Percentiles rank a stretch among this genome's conserved stretches.
phyloP scores from a whole-genome alignment of 2,329 filamentous ascomycete genomes.

The Talaromyces sp. region DNA sequence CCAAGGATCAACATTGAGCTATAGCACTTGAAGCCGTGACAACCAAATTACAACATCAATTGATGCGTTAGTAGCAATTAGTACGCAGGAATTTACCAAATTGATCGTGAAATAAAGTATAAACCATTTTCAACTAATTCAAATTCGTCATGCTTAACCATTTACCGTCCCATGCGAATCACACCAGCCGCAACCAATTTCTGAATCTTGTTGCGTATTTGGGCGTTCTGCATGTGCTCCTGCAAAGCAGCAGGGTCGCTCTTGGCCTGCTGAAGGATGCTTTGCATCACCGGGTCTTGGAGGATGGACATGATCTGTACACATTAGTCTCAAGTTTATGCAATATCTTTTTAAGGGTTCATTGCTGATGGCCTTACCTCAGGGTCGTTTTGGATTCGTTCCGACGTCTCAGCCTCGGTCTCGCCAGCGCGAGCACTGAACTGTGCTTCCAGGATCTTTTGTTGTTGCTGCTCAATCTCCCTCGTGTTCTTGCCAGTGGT shows the following conservation, averaged over 20 bases:
- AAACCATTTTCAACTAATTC: background rate
- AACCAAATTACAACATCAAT: no score
- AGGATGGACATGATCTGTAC: slow-evolving; percentile 77
- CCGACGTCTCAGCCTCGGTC: slow-evolving; percentile 91
- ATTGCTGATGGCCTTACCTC: slow-evolving; percentile 57
- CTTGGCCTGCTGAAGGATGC: slow-evolving; percentile 94
- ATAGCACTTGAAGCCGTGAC: no score
- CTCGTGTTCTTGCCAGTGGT: slow-evolving; percentile 73
- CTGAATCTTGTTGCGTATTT: slow-evolving; percentile 82
- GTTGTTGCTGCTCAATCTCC: slow-evolving; percentile 90
- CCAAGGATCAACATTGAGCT: no score
- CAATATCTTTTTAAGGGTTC: background rate
- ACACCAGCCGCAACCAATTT: slow-evolving; percentile 91
- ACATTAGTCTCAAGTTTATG: background rate
- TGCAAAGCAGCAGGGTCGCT: slow-evolving; percentile 84
- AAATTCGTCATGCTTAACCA: background rate
- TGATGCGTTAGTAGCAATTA: background rate
- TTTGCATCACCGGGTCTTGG: slow-evolving; percentile 96
- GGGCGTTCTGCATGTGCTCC: slow-evolving; percentile 94
- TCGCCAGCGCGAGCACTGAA: slow-evolving; percentile 88
- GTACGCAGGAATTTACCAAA: background rate
- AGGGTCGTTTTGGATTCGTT: slow-evolving; percentile 83
- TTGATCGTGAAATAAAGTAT: background rate
- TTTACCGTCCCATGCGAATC: slow-evolving; percentile 66
- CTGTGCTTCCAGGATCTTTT: slow-evolving; percentile 88